Base-by-base conservation (phyloP, 139 green algal species). In the Desmodesmus armatus region DNA sequence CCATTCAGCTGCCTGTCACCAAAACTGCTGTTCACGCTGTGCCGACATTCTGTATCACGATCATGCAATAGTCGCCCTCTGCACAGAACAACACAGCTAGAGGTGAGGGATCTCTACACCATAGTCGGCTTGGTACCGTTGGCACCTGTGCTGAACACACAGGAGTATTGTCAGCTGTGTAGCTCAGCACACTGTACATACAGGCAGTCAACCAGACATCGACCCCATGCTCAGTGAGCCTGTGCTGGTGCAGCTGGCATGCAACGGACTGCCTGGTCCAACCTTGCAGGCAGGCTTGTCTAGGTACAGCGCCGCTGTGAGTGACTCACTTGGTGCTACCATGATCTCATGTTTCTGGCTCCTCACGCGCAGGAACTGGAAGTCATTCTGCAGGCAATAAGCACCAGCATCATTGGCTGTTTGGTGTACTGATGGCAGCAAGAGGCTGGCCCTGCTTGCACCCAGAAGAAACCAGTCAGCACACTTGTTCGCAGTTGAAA, bases 301-400 rank as follows among this genome's bases (percentile, higher is more conserved):
- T 25, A 23, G 71, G 13, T 60, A 40, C 39, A 17, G 43, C 6
- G 31, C 5, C 27, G 5, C 9, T 31, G 5, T 2, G 37, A 31
- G n/a, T 2, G 3, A 80, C 89, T 87, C 47, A 93, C 89, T 69
- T 70, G 94, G 85, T 41, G 92, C 91, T 0, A 97, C 92, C 90
- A 97, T 95, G 69, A 97, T 92, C 78, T 97, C 94, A 40, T 94
- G 91, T 87, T 94, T 93, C 17, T 87, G 74, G 0, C 92, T 95
- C 19, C 93, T 76, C 25, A 97, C 89, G 0, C 94, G 72, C 31
- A 97, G 78, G 37, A 96, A 97, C 82, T 97, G 88, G 55, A 97
- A 60, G 80, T 96, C 92, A 73, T 97, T 95, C 92, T 95, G 90
- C 71, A 83, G 67, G 9, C 17, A 75, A 0, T 41, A 74, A 11